phyloP scores from a whole-genome alignment of 345 rosid species.

The Corchorus olitorius region DNA sequence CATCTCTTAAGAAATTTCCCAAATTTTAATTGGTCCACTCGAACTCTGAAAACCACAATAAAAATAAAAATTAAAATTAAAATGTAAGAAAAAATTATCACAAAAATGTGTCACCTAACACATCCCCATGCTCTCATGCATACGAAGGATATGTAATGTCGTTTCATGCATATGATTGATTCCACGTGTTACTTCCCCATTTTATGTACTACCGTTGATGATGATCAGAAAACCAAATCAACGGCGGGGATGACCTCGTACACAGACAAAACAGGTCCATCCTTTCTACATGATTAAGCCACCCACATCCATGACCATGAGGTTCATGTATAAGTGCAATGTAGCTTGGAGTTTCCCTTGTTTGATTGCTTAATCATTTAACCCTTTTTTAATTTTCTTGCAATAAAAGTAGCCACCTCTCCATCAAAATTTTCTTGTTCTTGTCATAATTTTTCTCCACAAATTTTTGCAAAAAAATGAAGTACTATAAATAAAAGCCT shows the following conservation, averaged over 20 bases:
- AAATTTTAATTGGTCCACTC: conserved; percentile 7
- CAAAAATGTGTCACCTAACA: conserved; percentile 7
- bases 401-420: neutral
- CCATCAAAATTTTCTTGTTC: neutral
- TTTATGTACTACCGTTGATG: neutral
- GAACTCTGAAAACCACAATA: neutral
- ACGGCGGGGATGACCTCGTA: conserved; percentile 10
- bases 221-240: neutral
- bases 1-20: neutral
- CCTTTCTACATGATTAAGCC: conserved; percentile 2
- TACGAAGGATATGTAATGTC: neutral
- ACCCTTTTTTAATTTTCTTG: neutral
- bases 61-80: neutral
- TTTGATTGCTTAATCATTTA: conserved; percentile 15
- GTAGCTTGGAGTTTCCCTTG: neutral
- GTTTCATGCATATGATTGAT: conserved; percentile 10
- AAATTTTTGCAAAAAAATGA: neutral
- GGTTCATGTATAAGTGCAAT: neutral
- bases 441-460: neutral
- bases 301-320: too few species aligned
- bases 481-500: neutral
- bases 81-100: neutral
- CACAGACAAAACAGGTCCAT: neutral
- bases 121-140: neutral
- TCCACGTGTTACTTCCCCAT: conserved; percentile 11